These are phyloP conservation scores for Eutrema yunnanense DNA, from an alignment of 345 rosid genomes.

Conservation along the genomic window DNA sequence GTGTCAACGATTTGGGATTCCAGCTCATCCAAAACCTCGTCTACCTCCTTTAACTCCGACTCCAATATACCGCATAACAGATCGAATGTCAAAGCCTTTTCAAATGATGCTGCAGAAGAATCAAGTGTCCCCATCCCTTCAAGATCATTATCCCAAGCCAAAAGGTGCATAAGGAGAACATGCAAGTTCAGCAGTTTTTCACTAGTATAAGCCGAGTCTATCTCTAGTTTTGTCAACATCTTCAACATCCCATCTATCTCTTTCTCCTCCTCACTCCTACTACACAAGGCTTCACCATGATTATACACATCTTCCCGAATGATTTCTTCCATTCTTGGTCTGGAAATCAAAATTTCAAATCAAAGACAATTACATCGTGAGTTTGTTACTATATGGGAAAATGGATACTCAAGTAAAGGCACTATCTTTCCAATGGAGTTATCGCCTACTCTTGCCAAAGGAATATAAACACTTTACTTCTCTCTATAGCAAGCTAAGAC, in stretches of 20 bases:
- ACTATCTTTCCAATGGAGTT: neutral
- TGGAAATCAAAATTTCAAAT: neutral
- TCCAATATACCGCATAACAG: slow-evolving; percentile 66
- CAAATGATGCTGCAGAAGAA: slow-evolving; percentile 41
- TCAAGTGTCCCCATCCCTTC: slow-evolving; percentile 38
- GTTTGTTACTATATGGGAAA: neutral
- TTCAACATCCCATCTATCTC: slow-evolving; percentile 38
- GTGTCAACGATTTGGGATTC: slow-evolving; percentile 60
- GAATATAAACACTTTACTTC: neutral
- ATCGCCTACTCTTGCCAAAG: neutral
- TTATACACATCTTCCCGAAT: neutral
- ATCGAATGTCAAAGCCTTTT: slow-evolving; percentile 70
- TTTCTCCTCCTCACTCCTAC: slow-evolving; percentile 30
- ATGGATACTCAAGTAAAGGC: neutral
- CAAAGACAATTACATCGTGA: neutral
- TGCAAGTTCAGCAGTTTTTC: slow-evolving; percentile 70
- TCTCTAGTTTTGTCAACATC: slow-evolving; percentile 40
- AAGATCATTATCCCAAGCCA: slow-evolving; percentile 58
- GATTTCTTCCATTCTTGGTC: slow-evolving; percentile 7
- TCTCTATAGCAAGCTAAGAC: neutral
- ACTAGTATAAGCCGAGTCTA: slow-evolving; percentile 46
- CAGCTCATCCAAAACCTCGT: slow-evolving; percentile 51
- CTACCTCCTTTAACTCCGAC: slow-evolving; percentile 75
- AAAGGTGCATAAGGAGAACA: slow-evolving; percentile 64
- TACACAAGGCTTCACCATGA: slow-evolving; percentile 13